A percentile compares a stretch with the other conserved stretches of the same genome.
These are phyloP conservation scores for Pigoraptor vietnamica DNA, from an alignment of 78 protist genomes.

Conservation along the genomic window DNA sequence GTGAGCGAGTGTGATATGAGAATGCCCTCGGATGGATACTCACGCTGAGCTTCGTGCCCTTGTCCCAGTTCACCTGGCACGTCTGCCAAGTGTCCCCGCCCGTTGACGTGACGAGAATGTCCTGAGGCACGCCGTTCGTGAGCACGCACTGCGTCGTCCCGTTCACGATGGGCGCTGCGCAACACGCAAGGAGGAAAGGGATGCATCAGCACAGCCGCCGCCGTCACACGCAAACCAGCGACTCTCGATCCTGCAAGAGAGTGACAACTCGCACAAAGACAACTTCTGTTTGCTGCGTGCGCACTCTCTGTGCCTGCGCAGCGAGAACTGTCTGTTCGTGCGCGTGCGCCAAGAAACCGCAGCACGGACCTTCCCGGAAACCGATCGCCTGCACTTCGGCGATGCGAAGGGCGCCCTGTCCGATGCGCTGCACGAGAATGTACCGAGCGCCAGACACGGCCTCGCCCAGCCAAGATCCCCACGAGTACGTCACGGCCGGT, in stretches of 20 bases:
- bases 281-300: too few species aligned
- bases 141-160: not conserved
- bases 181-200: too few species aligned
- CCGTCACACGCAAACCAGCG: too few species aligned
- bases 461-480: not conserved
- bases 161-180: not conserved
- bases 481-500: not conserved
- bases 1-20: not conserved
- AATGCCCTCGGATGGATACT: not conserved
- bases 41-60: not conserved
- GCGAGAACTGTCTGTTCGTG: too few species aligned
- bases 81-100: not conserved
- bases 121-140: not conserved
- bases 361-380: not conserved
- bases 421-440: not conserved
- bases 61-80: not conserved
- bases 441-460: not conserved
- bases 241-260: not conserved
- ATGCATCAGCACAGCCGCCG: too few species aligned
- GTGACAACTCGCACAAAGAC: not conserved
- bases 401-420: not conserved
- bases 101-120: not conserved
- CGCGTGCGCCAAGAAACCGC: too few species aligned
- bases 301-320: too few species aligned
- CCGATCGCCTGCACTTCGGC: not conserved